phyloP scores from a whole-genome alignment of 192 early-diverging fungal species.

The Coemansia sp. region DNA sequence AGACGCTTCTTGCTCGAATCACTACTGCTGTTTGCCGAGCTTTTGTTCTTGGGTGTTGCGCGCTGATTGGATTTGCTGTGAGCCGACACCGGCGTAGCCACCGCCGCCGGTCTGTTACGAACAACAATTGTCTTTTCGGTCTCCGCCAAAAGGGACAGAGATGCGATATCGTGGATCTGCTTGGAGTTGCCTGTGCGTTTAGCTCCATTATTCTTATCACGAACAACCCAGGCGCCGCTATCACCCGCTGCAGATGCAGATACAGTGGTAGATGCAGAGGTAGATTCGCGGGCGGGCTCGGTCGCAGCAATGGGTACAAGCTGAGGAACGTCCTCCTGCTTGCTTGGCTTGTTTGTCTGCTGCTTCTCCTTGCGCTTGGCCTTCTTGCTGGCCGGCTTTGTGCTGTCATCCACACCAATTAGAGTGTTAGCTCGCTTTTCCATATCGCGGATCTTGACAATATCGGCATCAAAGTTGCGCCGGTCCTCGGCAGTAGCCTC shows the following conservation, averaged over 20 bases:
- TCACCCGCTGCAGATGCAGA: neutral
- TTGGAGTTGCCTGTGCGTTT: neutral
- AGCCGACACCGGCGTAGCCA: neutral
- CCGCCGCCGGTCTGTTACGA: conserved; percentile 9
- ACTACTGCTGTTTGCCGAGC: neutral
- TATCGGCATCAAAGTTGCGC: conserved; percentile 33
- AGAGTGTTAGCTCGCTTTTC: conserved; percentile 31
- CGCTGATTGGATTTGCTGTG: neutral
- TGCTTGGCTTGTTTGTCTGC: neutral
- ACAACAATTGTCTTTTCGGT: conserved; percentile 24
- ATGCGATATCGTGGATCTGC: conserved; percentile 13
- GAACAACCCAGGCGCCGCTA: conserved; percentile 18
- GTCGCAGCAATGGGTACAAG: conserved; percentile 19
- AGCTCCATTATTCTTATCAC: neutral
- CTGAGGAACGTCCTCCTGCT: conserved; percentile 16
- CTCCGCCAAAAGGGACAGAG: conserved; percentile 17
- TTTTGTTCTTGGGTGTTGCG: neutral
- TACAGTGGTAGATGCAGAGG: neutral
- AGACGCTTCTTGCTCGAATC: conserved; percentile 18
- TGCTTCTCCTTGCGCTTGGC: conserved; percentile 33
- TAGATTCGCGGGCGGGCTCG: neutral
- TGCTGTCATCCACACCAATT: conserved; percentile 10
- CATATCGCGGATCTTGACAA: conserved; percentile 43
- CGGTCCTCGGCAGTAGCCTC: conserved; percentile 38
- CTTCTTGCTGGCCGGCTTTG: conserved; percentile 25